Evolutionary conservation across 2,329 filamentous ascomycete genomes (phyloP).

Genomic region (Xylaria sp.): DNA sequence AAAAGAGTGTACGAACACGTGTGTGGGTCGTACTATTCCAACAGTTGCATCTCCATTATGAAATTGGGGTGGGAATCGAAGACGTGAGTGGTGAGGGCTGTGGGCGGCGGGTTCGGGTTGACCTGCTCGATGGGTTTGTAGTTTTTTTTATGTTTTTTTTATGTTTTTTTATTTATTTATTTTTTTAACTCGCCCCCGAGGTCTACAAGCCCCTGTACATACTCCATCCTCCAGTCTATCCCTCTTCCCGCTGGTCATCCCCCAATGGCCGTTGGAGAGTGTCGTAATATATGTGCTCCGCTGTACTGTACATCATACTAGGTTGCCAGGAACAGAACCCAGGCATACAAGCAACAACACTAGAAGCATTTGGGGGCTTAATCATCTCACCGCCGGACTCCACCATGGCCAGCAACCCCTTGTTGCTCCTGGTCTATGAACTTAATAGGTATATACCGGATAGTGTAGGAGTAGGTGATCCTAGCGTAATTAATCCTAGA

Average conservation of each 20-base stretch:
- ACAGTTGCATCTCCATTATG: constrained; percentile 18
- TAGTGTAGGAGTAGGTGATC: constrained; percentile 3
- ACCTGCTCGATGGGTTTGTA: neutral
- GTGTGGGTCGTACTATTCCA: constrained; percentile 18
- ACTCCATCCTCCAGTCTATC: neutral
- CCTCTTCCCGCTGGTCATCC: neutral
- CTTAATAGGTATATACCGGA: no score
- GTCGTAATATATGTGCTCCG: neutral
- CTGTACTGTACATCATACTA: constrained; percentile 9
- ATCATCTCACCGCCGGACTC: constrained; percentile 21
- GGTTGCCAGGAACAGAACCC: neutral
- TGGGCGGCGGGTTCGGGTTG: neutral
- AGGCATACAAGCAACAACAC: neutral
- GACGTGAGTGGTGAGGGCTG: neutral
- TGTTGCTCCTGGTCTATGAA: neutral
- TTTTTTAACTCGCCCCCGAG: neutral
- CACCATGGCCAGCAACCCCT: constrained; percentile 13
- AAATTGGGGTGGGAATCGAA: constrained; percentile 5
- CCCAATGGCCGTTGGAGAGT: neutral
- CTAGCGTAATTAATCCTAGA: constrained; percentile 7
- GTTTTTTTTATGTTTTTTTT: neutral
- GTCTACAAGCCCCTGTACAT: neutral
- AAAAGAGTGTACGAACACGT: neutral
- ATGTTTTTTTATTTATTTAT: neutral
- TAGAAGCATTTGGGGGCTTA: constrained; percentile 18